Percentiles rank a stretch among this genome's conserved stretches.
phyloP scores from a whole-genome alignment of 2,329 filamentous ascomycete genomes.

The Colletotrichum sp. region DNA sequence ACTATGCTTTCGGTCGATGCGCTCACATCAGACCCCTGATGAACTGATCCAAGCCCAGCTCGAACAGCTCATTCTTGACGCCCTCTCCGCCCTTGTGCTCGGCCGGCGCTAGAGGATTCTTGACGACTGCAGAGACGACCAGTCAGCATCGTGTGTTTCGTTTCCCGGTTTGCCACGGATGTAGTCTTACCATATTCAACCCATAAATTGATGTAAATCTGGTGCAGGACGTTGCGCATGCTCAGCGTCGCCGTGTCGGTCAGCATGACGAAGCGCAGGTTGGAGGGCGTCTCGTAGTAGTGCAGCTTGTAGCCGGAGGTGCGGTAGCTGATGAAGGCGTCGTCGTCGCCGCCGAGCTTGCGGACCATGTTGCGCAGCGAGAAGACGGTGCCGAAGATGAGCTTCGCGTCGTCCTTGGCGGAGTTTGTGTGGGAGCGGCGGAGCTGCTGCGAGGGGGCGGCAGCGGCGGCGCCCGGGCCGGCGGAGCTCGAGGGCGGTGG shows the following conservation, averaged over 20 bases:
- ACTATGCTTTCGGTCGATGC: neutral
- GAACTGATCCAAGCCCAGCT: constrained; percentile 78
- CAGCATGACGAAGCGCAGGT: constrained; percentile 94
- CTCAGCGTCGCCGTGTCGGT: constrained; percentile 89
- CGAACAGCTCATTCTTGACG: constrained; percentile 75
- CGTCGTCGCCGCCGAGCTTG: constrained; percentile 91
- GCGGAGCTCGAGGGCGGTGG: constrained; percentile 44
- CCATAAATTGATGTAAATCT: constrained; percentile 98
- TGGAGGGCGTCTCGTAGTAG: constrained; percentile 97
- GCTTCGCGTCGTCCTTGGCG: constrained; percentile 84
- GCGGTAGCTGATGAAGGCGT: constrained; percentile 92
- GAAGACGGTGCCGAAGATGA: constrained; percentile 97
- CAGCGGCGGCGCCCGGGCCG: constrained; percentile 9
- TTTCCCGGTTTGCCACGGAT: too few relatives aligned
- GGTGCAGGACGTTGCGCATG: constrained; percentile 92
- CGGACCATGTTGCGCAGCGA: constrained; percentile 95
- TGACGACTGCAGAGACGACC: constrained; percentile 57
- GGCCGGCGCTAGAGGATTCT: constrained; percentile 71
- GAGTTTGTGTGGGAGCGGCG: constrained; percentile 21
- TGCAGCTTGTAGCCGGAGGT: constrained; percentile 97
- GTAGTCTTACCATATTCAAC: constrained; percentile 82
- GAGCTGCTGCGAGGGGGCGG: constrained; percentile 9
- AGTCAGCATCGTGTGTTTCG: constrained; percentile 21
- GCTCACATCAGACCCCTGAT: constrained; percentile 67
- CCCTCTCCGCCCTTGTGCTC: constrained; percentile 72